phyloP scores from a whole-genome alignment of 495 filamentous ascomycete genomes.

The Pseudotulostoma volvatum region DNA sequence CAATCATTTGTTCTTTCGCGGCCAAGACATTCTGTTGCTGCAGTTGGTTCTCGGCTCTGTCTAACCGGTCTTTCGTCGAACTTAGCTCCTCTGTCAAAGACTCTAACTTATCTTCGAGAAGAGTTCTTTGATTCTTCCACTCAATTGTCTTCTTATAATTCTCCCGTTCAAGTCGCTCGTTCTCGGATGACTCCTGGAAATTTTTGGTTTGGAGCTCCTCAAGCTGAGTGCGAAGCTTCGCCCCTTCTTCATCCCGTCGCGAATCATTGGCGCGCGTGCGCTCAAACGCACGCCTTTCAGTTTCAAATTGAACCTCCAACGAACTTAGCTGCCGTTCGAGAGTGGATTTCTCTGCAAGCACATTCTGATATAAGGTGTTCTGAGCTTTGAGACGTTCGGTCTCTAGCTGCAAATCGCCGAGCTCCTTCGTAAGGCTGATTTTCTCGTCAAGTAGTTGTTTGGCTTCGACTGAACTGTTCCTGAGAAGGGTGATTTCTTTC shows the following conservation, averaged over 20 bases:
- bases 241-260: slow-evolving; percentile 29
- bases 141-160: slow-evolving; percentile 20
- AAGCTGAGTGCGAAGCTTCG: slow-evolving; percentile 22
- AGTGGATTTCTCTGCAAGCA: slow-evolving; percentile 57
- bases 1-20: slow-evolving; percentile 4
- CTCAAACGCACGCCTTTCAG: slow-evolving; percentile 53
- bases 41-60: slow-evolving; percentile 32
- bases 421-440: slow-evolving; percentile 50
- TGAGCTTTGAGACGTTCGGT: slow-evolving; percentile 63
- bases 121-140: slow-evolving; percentile 37
- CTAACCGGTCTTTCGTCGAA: slow-evolving; percentile 52
- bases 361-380: slow-evolving; percentile 42
- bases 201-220: slow-evolving; percentile 29
- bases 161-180: slow-evolving; percentile 18
- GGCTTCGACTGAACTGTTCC: slow-evolving; percentile 44
- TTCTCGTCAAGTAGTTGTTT: slow-evolving; percentile 63
- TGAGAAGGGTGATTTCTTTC: slow-evolving; percentile 52
- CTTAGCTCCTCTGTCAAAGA: slow-evolving; percentile 49
- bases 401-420: slow-evolving; percentile 55
- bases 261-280: slow-evolving; percentile 37
- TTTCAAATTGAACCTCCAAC: slow-evolving; percentile 63
- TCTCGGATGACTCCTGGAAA: slow-evolving; percentile 25
- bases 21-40: slow-evolving; percentile 23
- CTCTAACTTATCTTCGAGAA: slow-evolving; percentile 51
- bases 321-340: slow-evolving; percentile 58